phyloP scores from a whole-genome alignment of 2,329 filamentous ascomycete species.

The Alternaria sp. region DNA sequence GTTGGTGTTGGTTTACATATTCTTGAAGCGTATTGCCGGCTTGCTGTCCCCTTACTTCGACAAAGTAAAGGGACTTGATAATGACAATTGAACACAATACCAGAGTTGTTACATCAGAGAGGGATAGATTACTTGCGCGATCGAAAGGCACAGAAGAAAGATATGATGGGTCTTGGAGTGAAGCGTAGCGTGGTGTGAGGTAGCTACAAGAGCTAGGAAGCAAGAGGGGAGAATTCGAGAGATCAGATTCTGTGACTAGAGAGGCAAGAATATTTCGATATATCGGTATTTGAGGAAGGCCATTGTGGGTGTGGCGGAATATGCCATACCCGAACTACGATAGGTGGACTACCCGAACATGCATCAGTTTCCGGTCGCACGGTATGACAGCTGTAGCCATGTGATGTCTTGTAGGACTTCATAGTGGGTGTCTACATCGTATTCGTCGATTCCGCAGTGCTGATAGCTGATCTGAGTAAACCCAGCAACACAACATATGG shows the following conservation, averaged over 20 bases:
- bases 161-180: not conserved
- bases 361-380: not conserved
- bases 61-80: not conserved
- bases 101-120: not conserved
- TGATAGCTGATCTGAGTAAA: not conserved
- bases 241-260: no score
- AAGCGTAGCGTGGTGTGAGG: not conserved
- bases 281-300: not conserved
- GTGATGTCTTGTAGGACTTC: not conserved
- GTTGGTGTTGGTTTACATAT: not conserved
- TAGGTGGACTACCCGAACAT: not conserved
- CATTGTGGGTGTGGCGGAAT: not conserved
- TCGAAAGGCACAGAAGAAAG: not conserved
- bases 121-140: not conserved
- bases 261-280: not conserved
- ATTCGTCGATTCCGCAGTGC: not conserved
- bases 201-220: constrained; percentile 1
- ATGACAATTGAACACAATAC: not conserved
- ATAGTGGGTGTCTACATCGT: not conserved
- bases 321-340: not conserved
- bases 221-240: not conserved
- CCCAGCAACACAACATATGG: not conserved
- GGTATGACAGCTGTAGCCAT: constrained; percentile 9
- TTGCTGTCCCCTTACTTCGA: not conserved
- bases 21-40: not conserved